Conservation (phyloP, 352 stramenopile genomes). For the Phytophthora fragariaefolia region DNA sequence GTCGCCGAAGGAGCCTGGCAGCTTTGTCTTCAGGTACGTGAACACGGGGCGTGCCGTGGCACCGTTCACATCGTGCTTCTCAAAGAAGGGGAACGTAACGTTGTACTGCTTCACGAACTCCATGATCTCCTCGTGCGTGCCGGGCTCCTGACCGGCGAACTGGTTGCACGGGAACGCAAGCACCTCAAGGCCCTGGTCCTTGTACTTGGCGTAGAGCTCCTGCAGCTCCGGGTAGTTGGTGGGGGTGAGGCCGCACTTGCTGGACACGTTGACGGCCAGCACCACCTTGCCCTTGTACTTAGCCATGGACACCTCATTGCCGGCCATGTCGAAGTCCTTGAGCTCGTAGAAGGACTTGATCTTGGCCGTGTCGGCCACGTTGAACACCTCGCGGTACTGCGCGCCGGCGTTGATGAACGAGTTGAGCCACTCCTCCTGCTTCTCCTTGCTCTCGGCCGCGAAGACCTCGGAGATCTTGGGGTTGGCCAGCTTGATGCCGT, state of each 20-base stretch:
- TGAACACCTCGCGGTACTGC: slow-evolving; percentile 56
- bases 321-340: slow-evolving; percentile 70
- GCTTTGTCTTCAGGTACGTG: slow-evolving; percentile 76
- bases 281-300: slow-evolving; percentile 69
- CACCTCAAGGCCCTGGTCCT: slow-evolving; percentile 58
- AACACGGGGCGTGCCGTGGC: slow-evolving; percentile 77
- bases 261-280: slow-evolving; percentile 80
- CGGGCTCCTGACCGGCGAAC: slow-evolving; percentile 50
- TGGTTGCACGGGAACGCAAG: slow-evolving; percentile 90
- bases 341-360: slow-evolving; percentile 81
- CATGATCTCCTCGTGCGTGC: slow-evolving; percentile 78
- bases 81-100: slow-evolving; percentile 46
- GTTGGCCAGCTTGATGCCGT: slow-evolving; percentile 56
- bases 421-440: slow-evolving; percentile 58
- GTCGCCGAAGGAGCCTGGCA: slow-evolving; percentile 65
- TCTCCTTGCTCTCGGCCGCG: slow-evolving; percentile 35
- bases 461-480: slow-evolving; percentile 21
- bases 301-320: slow-evolving; percentile 64
- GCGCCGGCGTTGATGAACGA: slow-evolving; percentile 55
- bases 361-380: slow-evolving; percentile 40
- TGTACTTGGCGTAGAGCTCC: slow-evolving; percentile 71
- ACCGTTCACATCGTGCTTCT: slow-evolving; percentile 89
- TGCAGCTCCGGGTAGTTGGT: slow-evolving; percentile 87
- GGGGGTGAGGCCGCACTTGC: slow-evolving; percentile 81
- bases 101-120: slow-evolving; percentile 63